Percentiles rank a stretch among this genome's conserved stretches.
phyloP scores from a whole-genome alignment of 75 land plant genomes.

The Isoetes taiwanensis region DNA sequence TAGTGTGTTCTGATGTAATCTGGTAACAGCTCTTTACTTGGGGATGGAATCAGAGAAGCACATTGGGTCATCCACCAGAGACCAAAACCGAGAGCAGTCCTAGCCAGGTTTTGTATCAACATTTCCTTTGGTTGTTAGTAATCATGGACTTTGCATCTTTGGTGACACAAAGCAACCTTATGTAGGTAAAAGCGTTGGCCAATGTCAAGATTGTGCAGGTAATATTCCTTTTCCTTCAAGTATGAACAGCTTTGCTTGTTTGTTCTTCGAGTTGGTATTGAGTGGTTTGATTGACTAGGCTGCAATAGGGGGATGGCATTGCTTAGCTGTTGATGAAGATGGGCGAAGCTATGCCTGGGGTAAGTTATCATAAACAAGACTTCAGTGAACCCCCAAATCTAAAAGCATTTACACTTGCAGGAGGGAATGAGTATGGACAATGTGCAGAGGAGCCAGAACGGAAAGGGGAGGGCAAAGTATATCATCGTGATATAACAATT shows the following conservation, averaged over 20 bases:
- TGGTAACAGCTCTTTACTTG: slow-evolving; percentile 63
- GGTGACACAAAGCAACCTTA: neutral
- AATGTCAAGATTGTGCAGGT: slow-evolving; percentile 83
- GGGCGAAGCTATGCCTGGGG: slow-evolving; percentile 97
- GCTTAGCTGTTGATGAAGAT: slow-evolving; percentile 86
- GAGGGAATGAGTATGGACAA: slow-evolving; percentile 97
- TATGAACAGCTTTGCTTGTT: too few relatives aligned
- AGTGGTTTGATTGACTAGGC: slow-evolving; percentile 30
- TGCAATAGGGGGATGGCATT: slow-evolving; percentile 97
- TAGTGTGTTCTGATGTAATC: neutral
- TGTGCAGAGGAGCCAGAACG: slow-evolving; percentile 81
- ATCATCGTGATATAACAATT: slow-evolving; percentile 67
- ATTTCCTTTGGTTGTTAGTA: neutral
- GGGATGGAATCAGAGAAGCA: slow-evolving; percentile 97
- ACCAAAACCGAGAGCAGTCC: slow-evolving; percentile 68
- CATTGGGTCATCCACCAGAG: slow-evolving; percentile 68
- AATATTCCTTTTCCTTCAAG: neutral
- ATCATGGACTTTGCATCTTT: neutral
- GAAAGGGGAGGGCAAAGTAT: slow-evolving; percentile 52
- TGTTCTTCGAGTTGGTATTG: neutral
- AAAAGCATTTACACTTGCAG: slow-evolving; percentile 20
- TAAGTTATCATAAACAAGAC: slow-evolving; percentile 10
- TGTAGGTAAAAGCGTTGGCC: slow-evolving; percentile 52
- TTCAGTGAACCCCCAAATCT: neutral
- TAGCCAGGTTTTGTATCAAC: slow-evolving; percentile 20